Evolutionary conservation across 148 eudicot genomes (phyloP), one percentile per base, ranked within the genome.

Genomic region (Fagopyrum homotropicum): DNA sequence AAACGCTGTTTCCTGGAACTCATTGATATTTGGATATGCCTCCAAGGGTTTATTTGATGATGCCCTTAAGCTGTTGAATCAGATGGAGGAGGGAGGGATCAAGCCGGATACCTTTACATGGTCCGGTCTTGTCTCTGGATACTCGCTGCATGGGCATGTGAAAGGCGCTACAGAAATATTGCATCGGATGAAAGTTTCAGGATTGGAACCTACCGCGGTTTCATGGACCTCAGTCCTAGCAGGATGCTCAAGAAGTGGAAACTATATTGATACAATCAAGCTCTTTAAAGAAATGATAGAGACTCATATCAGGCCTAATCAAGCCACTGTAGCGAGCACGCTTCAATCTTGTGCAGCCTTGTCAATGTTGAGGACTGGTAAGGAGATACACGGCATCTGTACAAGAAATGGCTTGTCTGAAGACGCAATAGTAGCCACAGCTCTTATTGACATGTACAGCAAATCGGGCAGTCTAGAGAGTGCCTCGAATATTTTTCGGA

Each of bases 271-370:
- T 10, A 79, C 89, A 35, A 74, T 89, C 15, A 76, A 72, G 60
- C 80, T 84, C 74, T 81, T 78, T 76, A 57, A 44, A 56, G 71
- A 79, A 72, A 89, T 89, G 93, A 81, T 84, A 46, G 29, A 77
- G 75, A 84, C 80, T 73, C 86, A 85, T 35, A 77, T 86, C 15
- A 74, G 79, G 52, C 86, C 91, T 10, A 89, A 89, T 80, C 35
- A 78, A 6, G 82, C 85, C 77, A 89, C 93, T 26, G 48, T 84
- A 59, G 75, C 80, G 40, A 82, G 84, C 79, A 78, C 87, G 60
- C 89, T 89, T 70, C 86, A 80, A 81, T 86, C 93, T 52, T 84
- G 86, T 83, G 86, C 90, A 7, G 90, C 88, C 45, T 60, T 89
- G 66, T 85, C 89, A 60, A 77, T 80, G 73, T 77, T 87, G 69